Evolutionary conservation across 148 eudicot species (phyloP).

Genomic region (Amaranthus hypochondriacus): DNA sequence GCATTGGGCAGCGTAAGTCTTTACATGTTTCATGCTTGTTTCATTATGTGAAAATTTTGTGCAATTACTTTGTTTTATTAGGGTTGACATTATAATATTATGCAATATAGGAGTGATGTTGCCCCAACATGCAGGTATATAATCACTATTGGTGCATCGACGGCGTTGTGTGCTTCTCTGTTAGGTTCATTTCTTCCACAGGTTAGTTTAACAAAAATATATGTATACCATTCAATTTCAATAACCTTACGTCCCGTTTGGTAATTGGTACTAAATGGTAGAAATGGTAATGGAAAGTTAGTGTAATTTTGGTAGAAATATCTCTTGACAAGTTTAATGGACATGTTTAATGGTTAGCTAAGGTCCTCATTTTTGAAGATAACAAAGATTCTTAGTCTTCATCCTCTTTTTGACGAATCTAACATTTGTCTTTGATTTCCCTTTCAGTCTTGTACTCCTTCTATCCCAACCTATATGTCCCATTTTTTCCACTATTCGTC

Average conservation of each 20-base stretch:
- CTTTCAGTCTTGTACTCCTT: too few species aligned
- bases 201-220: slow-evolving; percentile 31
- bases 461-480: too few species aligned
- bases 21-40: slow-evolving; percentile 8
- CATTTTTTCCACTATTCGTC: too few species aligned
- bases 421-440: too few species aligned
- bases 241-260: neutral
- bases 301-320: too few species aligned
- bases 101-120: slow-evolving; percentile 14
- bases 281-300: too few species aligned
- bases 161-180: slow-evolving; percentile 85
- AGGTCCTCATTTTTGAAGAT: too few species aligned
- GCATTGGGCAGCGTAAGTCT: slow-evolving; percentile 96
- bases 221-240: neutral
- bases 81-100: neutral
- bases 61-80: neutral
- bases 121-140: slow-evolving; percentile 51
- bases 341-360: too few species aligned
- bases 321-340: too few species aligned
- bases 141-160: slow-evolving; percentile 78
- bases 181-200: slow-evolving; percentile 96
- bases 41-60: neutral
- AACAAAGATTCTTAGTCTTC: too few species aligned
- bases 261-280: too few species aligned
- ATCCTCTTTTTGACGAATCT: too few species aligned